Evolutionary conservation across 2,329 filamentous ascomycete genomes (phyloP), one percentile per base, ranked within the genome.

Genomic region (Samsoniella hepiali): DNA sequence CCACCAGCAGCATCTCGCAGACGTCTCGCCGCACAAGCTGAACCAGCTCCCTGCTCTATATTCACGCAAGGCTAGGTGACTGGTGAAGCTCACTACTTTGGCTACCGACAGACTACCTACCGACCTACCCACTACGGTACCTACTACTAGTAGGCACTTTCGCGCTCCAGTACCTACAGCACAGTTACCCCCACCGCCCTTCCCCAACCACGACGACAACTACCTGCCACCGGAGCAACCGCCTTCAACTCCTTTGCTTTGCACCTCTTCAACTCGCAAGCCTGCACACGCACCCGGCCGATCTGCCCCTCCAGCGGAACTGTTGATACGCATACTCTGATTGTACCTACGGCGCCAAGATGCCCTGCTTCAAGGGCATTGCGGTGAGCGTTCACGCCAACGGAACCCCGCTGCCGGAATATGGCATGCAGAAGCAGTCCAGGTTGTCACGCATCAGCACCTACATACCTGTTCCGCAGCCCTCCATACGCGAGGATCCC

Each of bases 351-450:
- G 40, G 56, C 68, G 68, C 72, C 73, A 84, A 74, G 74, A 87
- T 87, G 95, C 95, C 95, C 81, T 98, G 93, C 87, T 99, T 98
- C 82, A 96, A 98, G 83, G 95, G 95, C 79, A 93, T 99, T 79
- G 94, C 95, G 72, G 94, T 98, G 75, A 96, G 91, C 84, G 96
- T 98, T 76, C 95, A 99, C 80, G 85, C 87, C 64, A 88, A 88
- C 74, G 84, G 84, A 67, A 81, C 92, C 69, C 93, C 95, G 68
- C 87, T 99, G 68, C 84, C 93, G 66, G 95, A 99, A 79, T 89
- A 96, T 80, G 94, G 93, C 72, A 90, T 98, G 70, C 94, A 98
- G 80, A 95, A 93, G 75, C 92, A 97, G 78, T 93, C 91, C 64
- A 90, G 92, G 71, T 85, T 92, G 67, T 93, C 91, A 67, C 90